These are phyloP conservation scores for Pelargonium cotyledonis DNA, from an alignment of 441 rosid species.

Conservation along the genomic window DNA sequence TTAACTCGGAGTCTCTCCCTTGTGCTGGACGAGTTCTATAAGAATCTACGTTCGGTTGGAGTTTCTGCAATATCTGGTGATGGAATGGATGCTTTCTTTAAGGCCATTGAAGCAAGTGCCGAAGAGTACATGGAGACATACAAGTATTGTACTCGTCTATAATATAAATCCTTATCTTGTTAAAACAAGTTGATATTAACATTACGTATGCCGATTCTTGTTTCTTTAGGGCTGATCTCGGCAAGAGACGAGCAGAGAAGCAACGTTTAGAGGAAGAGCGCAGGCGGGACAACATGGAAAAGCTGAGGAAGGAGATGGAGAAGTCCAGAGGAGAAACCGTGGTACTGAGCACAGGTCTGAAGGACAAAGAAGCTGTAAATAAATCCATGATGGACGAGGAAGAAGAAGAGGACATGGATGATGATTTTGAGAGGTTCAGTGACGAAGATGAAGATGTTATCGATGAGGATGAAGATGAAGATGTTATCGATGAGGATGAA, in stretches of 20 bases:
- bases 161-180: background rate
- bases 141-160: constrained; percentile 36
- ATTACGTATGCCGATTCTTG: background rate
- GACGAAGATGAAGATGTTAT: constrained; percentile 46
- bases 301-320: constrained; percentile 76
- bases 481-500: constrained; percentile 54
- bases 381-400: constrained; percentile 35
- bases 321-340: constrained; percentile 73
- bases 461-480: constrained; percentile 49
- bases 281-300: constrained; percentile 57
- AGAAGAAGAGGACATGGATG: constrained; percentile 31
- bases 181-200: constrained; percentile 1
- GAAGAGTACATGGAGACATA: constrained; percentile 84
- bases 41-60: constrained; percentile 71
- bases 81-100: constrained; percentile 80
- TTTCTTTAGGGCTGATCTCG: constrained; percentile 71
- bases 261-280: constrained; percentile 70
- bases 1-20: constrained; percentile 74
- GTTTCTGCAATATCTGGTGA: constrained; percentile 90
- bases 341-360: constrained; percentile 77
- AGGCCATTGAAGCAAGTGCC: constrained; percentile 73
- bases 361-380: constrained; percentile 31
- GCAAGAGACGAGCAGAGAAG: constrained; percentile 74
- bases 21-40: constrained; percentile 76
- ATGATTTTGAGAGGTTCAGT: constrained; percentile 27